Evolutionary conservation across 2,329 filamentous ascomycete species (phyloP), one percentile per base, ranked within the genome.

Genomic region (Fusarium subtropicale): DNA sequence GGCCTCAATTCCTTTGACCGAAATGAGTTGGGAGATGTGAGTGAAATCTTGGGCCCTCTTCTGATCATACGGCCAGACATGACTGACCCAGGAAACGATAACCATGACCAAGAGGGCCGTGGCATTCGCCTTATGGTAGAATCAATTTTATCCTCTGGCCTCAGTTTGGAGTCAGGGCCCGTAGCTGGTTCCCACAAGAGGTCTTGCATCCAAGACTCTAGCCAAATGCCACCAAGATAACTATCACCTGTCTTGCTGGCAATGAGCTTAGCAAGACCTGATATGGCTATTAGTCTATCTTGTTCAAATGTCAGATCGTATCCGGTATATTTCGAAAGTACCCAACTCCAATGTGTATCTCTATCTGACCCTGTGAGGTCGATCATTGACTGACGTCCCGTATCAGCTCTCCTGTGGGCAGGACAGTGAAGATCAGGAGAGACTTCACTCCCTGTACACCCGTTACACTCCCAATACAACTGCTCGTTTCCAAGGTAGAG

Each of bases 261-360:
- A 8, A 59, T 2, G 0, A 15, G 1, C 11, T 10, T 33, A 1
- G 56, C 56, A 22, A 60, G 52, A 10, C 56, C 52, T 0, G 56
- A 22, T 6, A 60, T 34, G 0, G 52, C 56, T 3, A 60, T 3
- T 1, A 47, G n/a, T 2, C 34, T 22, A 4, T 57, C 56, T 1
- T 2, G 10, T 16, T 57, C 33, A 3, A 31, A 46, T 1, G 56
- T 57, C 1, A 60, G 0, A 4, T 28, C n/a, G 12, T 22, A 39
- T 2, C 0, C 0, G 0, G 52, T 57, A 33, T 60, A 60, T 5
- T 22, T 15, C 5, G 2, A 1, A 5, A n/a, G 41, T 12, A 15
- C 4, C 12, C 0, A 1, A 6, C 9, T 1, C 50, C 50, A 44
- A 3, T 15, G 12, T 1, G 0, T 4, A 6, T 13, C 9, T 11